These are phyloP conservation scores for Artemisia annua DNA, from an alignment of 129 eudicot species.

Conservation along the genomic window DNA sequence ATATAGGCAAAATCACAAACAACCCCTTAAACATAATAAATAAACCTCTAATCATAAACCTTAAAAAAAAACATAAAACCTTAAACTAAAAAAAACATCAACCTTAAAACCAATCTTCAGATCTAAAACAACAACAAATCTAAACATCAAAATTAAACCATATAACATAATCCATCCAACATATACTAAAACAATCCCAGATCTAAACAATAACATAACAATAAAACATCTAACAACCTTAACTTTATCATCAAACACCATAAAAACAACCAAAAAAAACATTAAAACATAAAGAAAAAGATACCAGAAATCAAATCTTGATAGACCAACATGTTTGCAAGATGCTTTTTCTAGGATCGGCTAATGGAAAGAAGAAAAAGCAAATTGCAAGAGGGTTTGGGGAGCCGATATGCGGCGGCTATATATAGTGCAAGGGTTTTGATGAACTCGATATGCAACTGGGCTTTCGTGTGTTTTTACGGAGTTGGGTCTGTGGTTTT, in stretches of 20 bases:
- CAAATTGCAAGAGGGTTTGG: conserved; percentile 43
- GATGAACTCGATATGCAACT: conserved; percentile 4
- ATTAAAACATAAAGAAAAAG: neutral
- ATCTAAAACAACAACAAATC: conserved; percentile 27
- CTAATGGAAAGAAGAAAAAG: conserved; percentile 1
- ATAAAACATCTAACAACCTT: neutral
- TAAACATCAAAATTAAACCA: conserved; percentile 1
- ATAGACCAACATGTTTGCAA: conserved; percentile 61
- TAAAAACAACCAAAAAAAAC: neutral
- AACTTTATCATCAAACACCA: neutral
- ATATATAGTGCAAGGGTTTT: conserved; percentile 38
- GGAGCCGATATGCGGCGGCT: conserved; percentile 12
- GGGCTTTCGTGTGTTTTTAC: conserved; percentile 22
- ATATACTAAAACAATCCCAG: neutral
- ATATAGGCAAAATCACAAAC: neutral
- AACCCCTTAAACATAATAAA: neutral
- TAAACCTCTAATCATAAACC: no score
- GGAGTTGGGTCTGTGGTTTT: neutral
- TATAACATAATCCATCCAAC: neutral
- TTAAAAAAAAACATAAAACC: neutral
- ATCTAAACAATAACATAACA: conserved; percentile 7
- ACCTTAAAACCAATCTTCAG: conserved; percentile 13
- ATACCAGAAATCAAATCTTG: conserved; percentile 62
- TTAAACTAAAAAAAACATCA: neutral
- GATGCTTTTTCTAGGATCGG: conserved; percentile 37